Evolutionary conservation across 495 filamentous ascomycete genomes (phyloP), one percentile per base, ranked within the genome.

Genomic region (Penicillium bialowiezense): DNA sequence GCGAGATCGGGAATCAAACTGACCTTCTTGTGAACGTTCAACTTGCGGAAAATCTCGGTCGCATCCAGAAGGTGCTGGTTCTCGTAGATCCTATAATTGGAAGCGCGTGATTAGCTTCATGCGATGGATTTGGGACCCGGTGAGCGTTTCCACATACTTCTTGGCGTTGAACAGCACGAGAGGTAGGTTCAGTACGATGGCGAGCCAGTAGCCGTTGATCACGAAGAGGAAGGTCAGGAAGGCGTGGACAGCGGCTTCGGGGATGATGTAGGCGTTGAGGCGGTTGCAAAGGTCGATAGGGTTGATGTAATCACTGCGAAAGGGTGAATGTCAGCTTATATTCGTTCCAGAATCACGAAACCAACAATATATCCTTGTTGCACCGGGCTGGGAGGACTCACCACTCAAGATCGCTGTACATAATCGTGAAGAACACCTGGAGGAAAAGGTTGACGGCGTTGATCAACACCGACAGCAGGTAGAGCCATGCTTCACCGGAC

Each of bases 371-470:
- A 13, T 19, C 14, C 14, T 18, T 12, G 5, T 15, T 3, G 10
- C 8, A 31, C 1, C 29, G 13, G 35, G n/a, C 17, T 40, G n/a
- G 41, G 20, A 36, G 26, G 37, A 76, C 88, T 57, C 76, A 96
- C 90, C 91, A 97, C 84, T 97, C 91, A 54, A 97, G 72, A 81
- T 97, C 91, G 71, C 89, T 95, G 74, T 97, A 99, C 95, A 99
- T 99, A 59, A 99, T 99, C 33, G 95, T 99, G 80, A 99, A 99
- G 80, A 99, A 99, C 48, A 99, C 95, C 74, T 99, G 95, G 41
- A 99, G 82, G 73, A 99, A 99, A 57, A 99, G 82, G 81, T 99
- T 99, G 83, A 97, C 93, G 75, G 95, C 95, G 80, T 99, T 99
- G 77, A 99, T 93, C 67, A 99, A 82, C 72, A 99, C 95, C 73